Conservation (phyloP, 164 flowering plant genomes). For the Sedum album region DNA sequence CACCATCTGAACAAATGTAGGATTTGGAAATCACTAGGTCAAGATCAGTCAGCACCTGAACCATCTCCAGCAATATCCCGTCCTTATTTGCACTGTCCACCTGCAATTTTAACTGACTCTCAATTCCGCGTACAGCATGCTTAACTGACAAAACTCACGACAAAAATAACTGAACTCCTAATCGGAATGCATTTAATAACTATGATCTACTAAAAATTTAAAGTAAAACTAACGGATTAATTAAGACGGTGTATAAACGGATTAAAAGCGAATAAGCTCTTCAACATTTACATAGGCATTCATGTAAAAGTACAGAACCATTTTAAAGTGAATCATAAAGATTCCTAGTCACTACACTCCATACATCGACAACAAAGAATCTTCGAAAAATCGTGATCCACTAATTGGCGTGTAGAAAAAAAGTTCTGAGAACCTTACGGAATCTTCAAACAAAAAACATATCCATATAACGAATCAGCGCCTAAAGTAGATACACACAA, state of each 20-base stretch:
- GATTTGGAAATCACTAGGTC: conserved; percentile 87
- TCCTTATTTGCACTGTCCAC: conserved; percentile 78
- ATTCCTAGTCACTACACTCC: background rate
- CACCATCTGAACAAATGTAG: conserved; percentile 85
- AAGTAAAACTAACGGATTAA: too few species aligned
- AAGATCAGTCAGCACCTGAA: conserved; percentile 84
- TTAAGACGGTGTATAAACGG: background rate
- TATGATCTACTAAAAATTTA: too few species aligned
- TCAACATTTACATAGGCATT: too few species aligned
- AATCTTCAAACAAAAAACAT: background rate
- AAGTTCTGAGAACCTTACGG: background rate
- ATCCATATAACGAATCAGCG: background rate
- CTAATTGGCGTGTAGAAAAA: background rate
- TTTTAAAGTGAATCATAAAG: background rate
- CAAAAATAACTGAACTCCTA: background rate
- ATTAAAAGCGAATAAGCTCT: background rate
- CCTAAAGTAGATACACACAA: too few species aligned
- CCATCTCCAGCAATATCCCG: conserved; percentile 85
- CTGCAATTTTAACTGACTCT: conserved; percentile 23
- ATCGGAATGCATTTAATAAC: background rate
- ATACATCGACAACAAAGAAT: background rate
- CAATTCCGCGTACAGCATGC: background rate
- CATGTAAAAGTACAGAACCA: background rate
- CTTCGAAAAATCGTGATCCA: background rate
- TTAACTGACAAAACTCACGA: background rate